Base-by-base conservation (phyloP, 495 filamentous ascomycete species). In the Saxophila tyrrhenica region DNA sequence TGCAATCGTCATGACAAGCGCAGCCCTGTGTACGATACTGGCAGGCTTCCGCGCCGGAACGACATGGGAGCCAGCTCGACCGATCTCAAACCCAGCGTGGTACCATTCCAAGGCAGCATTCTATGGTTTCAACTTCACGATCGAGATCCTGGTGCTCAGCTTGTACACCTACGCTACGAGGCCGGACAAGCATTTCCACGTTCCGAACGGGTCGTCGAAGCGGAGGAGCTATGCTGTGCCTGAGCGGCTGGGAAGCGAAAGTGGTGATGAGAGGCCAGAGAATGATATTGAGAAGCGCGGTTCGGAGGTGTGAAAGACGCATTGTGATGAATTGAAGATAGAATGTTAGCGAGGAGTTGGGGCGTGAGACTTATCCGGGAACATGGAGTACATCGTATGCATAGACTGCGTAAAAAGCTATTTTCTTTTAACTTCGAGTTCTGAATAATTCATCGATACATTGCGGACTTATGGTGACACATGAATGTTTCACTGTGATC, bases 61-160 rank as follows among this genome's bases (percentile, higher is more conserved):
- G 0, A 25, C 53, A 0, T 70, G 59, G 59, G 23, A 56, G 2
- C 35, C 58, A 8, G 62, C 61, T 0, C 25, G 46, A 17, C 39
- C 53, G 38, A 17, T 23, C 48, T 39, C 16, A 0, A 25, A 53
- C 7, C 48, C 57, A 29, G 52, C 65, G 9, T 67, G 66, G 66
- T 69, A 65, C 51, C 54, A 66, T 43, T 63, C 62, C 16, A 64
- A 62, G 25, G 49, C 58, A 1, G 59, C 57, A 38, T 69, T 92
- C 69, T 95, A 89, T 68, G 63, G 80, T 59, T 89, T 94, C 72
- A 80, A 83, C 64, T 89, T 89, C 58, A 70, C 67, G 0, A 70
- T 88, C 13, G 90, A 96, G 67, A 66, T 88, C 23, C 20, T 82
- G 2, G 78, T 91, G 13, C 75, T 91, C 1, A 68, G 68, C 9